Evolutionary conservation across 305 asterid species (phyloP), one percentile per base, ranked within the genome.

Genomic region (Lippia alba): DNA sequence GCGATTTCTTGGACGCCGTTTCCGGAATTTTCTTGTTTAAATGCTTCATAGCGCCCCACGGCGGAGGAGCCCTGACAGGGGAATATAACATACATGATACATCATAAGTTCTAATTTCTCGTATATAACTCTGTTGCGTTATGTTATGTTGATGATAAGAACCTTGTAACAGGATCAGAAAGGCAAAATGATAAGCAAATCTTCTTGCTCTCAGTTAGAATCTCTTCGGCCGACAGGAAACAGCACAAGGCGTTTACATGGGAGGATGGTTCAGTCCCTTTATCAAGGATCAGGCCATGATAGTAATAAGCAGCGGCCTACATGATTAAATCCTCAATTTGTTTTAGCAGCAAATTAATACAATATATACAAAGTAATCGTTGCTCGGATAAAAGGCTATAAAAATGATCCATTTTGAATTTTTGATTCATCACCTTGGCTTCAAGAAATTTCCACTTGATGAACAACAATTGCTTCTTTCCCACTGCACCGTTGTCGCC

Each of bases 221-320:
- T 33, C 17, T 92, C 89, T 68, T 92, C 89, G 1, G 98, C 92
- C 50, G 91, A 92, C 0, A 92, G 85, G 73, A 78, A 86, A 79
- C 98, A 90, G 65, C 91, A 84, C 58, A 90, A 57, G 0, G 92
- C 94, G 12, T 77, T 80, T 12, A 83, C 68, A 5, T 86, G 96
- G 80, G 85, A 73, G 9, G 96, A 81, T 48, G 93, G 86, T 65
- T 88, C 94, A 0, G 78, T 77, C 45, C 91, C 86, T 76, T 90
- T 92, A 61, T 92, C 98, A 2, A 83, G 64, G 49, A 92, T 85
- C 14, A 88, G 78, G 17, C 91, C 96, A 7, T 92, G 96, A 74
- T 86, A 92, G 86, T 92, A 90, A 75, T 88, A 92, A 46, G 98
- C 94, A 55, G 90, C 94, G 53, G 94, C 96, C 97, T 92, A 19